Percentiles rank a stretch among this genome's conserved stretches.
These are phyloP conservation scores for Penicillium sp. DNA, from an alignment of 2,329 filamentous ascomycete genomes.

Conservation along the genomic window DNA sequence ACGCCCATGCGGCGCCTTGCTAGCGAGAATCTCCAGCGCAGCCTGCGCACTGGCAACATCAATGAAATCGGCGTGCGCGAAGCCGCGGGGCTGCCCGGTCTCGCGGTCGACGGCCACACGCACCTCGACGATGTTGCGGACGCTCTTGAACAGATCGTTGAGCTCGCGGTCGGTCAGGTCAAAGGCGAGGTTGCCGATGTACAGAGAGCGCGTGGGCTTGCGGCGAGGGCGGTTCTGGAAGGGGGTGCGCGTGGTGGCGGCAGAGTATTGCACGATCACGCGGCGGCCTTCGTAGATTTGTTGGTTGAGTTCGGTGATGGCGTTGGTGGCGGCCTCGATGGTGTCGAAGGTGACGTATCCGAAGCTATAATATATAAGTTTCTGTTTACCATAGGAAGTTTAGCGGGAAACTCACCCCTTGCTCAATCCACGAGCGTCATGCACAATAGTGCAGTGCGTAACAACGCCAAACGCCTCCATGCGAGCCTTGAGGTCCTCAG, in stretches of 20 bases:
- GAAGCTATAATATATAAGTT: slow-evolving; percentile 47
- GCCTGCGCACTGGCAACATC: slow-evolving; percentile 61
- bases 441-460: slow-evolving; percentile 51
- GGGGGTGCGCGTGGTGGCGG: slow-evolving; percentile 16
- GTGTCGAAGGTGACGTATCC: slow-evolving; percentile 61
- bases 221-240: neutral
- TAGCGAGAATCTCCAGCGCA: slow-evolving; percentile 55
- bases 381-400: neutral
- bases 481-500: slow-evolving; percentile 56
- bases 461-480: slow-evolving; percentile 59
- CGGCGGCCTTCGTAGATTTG: slow-evolving; percentile 61
- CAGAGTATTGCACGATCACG: slow-evolving; percentile 59
- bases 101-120: slow-evolving; percentile 77
- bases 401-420: slow-evolving; percentile 55
- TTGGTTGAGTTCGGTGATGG: slow-evolving; percentile 57
- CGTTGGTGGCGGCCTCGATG: slow-evolving; percentile 51
- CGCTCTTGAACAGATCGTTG: slow-evolving; percentile 68
- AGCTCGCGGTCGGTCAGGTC: slow-evolving; percentile 81
- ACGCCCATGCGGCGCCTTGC: slow-evolving; percentile 62
- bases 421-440: slow-evolving; percentile 61
- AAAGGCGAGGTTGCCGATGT: slow-evolving; percentile 81
- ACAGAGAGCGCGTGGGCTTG: slow-evolving; percentile 64
- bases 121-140: slow-evolving; percentile 69
- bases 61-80: slow-evolving; percentile 77
- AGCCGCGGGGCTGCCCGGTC: slow-evolving; percentile 77